phyloP scores from a whole-genome alignment of 305 asterid genomes.

The Solanum hybrid region DNA sequence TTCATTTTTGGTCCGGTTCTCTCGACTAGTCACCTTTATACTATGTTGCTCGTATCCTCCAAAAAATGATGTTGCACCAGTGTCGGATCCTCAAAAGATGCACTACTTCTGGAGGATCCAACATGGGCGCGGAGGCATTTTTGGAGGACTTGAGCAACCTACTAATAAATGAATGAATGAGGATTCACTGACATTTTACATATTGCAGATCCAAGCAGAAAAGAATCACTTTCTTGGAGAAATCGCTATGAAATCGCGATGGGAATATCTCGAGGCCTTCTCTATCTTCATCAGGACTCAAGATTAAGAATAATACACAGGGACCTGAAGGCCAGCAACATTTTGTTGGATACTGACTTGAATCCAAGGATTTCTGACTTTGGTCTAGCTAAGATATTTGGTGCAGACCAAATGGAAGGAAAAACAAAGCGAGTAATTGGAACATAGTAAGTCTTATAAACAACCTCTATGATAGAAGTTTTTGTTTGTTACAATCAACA shows the following conservation, averaged over 20 bases:
- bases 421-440: slow-evolving; percentile 10
- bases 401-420: slow-evolving; percentile 4
- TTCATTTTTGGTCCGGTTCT: slow-evolving; percentile 14
- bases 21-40: neutral
- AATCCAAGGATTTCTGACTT: slow-evolving; percentile 15
- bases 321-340: slow-evolving; percentile 11
- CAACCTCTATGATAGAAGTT: neutral
- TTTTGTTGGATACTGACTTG: slow-evolving; percentile 6
- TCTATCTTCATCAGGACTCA: slow-evolving; percentile 12
- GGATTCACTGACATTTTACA: neutral
- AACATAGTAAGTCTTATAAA: slow-evolving; percentile 6
- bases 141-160: neutral
- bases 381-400: slow-evolving; percentile 16
- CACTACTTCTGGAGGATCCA: neutral
- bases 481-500: neutral
- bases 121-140: neutral
- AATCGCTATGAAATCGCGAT: neutral
- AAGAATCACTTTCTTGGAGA: neutral
- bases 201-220: slow-evolving; percentile 2
- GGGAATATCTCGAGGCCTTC: slow-evolving; percentile 15
- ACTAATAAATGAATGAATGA: neutral
- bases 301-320: slow-evolving; percentile 10
- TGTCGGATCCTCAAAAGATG: neutral
- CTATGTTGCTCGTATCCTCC: neutral
- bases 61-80: neutral